phyloP scores from a whole-genome alignment of 768 basidiomycete genomes.

The Serendipita sp. region DNA sequence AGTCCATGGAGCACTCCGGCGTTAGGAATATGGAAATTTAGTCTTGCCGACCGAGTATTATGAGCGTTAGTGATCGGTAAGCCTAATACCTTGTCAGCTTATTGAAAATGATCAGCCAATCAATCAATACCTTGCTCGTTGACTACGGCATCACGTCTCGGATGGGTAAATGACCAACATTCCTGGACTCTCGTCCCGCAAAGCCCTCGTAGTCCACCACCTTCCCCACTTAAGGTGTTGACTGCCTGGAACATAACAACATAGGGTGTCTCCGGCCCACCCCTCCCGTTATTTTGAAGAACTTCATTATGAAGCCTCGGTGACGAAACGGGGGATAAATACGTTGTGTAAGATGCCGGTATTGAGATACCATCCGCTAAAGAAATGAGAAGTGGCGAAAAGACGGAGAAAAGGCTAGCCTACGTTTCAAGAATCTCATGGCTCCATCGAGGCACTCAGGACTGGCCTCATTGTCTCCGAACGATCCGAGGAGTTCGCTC shows the following conservation, averaged over 20 bases:
- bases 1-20: conserved; percentile 87
- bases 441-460: conserved; percentile 97
- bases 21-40: conserved; percentile 86
- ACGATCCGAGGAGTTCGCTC: conserved; percentile 89
- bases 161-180: conserved; percentile 97
- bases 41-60: conserved; percentile 72
- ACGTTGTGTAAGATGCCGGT: conserved; percentile 88
- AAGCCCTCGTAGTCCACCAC: conserved; percentile 37
- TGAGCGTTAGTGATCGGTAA: conserved; percentile 90
- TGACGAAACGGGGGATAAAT: conserved; percentile 86
- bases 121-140: conserved; percentile 44
- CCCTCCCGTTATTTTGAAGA: conserved; percentile 35
- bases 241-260: conserved; percentile 97
- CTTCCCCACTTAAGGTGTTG: conserved; percentile 69
- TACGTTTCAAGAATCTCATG: conserved; percentile 81
- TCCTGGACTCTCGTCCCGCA: conserved; percentile 80
- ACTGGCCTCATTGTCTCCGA: conserved; percentile 96
- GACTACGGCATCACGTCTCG: conserved; percentile 59
- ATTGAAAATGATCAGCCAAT: neutral
- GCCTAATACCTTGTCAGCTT: conserved; percentile 27
- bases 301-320: conserved; percentile 85
- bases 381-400: neutral
- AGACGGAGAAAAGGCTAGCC: neutral
- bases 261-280: conserved; percentile 75
- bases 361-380: conserved; percentile 88